Evolutionary conservation across 495 filamentous ascomycete species (phyloP).

Genomic region (Daldinia bambusicola): DNA sequence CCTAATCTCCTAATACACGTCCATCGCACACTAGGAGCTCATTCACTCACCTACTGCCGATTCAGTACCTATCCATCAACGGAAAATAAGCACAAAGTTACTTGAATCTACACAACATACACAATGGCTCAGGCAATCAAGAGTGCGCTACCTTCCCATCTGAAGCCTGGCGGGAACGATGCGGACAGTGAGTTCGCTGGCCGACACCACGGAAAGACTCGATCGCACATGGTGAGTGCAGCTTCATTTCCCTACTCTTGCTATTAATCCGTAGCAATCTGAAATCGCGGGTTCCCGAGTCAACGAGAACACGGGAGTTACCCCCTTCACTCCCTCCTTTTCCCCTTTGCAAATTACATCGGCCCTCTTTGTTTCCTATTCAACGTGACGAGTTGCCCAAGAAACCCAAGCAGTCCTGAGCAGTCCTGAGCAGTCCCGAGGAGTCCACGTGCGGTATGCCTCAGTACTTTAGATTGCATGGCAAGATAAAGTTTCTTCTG

Average conservation of each 20-base stretch:
- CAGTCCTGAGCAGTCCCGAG: conserved; percentile 4
- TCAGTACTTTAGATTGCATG: conserved; percentile 22
- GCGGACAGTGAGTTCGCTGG: conserved; percentile 63
- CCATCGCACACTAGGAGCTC: background rate
- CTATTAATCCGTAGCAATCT: conserved; percentile 8
- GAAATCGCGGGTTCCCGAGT: conserved; percentile 15
- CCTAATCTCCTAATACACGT: background rate
- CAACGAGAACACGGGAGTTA: conserved; percentile 4
- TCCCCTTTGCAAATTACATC: background rate
- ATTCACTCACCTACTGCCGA: conserved; percentile 3
- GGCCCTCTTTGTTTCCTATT: background rate
- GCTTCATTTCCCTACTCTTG: conserved; percentile 17
- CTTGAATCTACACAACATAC: conserved; percentile 24
- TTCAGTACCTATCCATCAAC: background rate
- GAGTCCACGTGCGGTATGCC: conserved; percentile 17
- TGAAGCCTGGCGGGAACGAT: conserved; percentile 69
- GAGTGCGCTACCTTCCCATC: conserved; percentile 80
- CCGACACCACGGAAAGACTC: conserved; percentile 93
- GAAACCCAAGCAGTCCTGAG: conserved; percentile 1
- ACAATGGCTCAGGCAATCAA: conserved; percentile 77
- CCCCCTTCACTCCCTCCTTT: background rate
- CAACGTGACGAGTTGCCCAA: background rate
- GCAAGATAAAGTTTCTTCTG: conserved; percentile 23
- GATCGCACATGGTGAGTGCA: conserved; percentile 91
- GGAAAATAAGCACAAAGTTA: background rate